Evolutionary conservation across 2,329 filamentous ascomycete species (phyloP).

Genomic region (Periconia digitata): DNA sequence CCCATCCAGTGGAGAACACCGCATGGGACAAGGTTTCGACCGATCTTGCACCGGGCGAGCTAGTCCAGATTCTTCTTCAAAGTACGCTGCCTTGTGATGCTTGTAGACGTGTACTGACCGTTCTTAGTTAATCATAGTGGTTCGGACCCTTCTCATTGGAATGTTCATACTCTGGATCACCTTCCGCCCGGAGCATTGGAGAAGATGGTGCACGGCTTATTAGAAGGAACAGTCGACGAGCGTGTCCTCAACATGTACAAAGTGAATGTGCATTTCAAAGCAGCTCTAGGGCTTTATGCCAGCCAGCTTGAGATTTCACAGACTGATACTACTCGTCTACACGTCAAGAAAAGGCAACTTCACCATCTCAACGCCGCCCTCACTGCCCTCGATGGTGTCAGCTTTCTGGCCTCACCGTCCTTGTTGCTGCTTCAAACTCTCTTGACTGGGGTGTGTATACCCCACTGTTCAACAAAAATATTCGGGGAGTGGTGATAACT

Average conservation of each 20-base stretch:
- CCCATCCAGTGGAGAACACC: conserved; percentile 18
- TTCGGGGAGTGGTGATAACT: neutral
- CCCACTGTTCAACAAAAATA: neutral
- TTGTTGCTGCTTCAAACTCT: conserved; percentile 32
- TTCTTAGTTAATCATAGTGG: conserved; percentile 21
- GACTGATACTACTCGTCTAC: conserved; percentile 23
- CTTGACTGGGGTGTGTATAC: conserved; percentile 30
- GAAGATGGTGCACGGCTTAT: conserved; percentile 29
- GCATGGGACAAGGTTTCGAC: conserved; percentile 22
- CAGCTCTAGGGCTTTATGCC: conserved; percentile 25
- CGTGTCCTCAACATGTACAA: conserved; percentile 32
- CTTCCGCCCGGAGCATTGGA: conserved; percentile 34
- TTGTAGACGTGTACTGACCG: neutral
- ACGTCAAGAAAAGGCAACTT: conserved; percentile 29
- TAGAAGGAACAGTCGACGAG: conserved; percentile 31
- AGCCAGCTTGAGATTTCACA: conserved; percentile 24
- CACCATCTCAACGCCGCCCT: conserved; percentile 32
- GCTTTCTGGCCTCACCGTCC: conserved; percentile 29
- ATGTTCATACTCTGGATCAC: conserved; percentile 30
- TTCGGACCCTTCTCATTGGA: conserved; percentile 14
- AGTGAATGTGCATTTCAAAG: conserved; percentile 36
- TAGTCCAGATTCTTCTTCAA: conserved; percentile 29
- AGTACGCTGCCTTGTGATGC: conserved; percentile 15
- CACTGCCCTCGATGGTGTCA: conserved; percentile 31
- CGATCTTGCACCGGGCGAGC: conserved; percentile 26